Evolutionary conservation across 352 stramenopile genomes (phyloP).

Genomic region (Blastocystis sp.): DNA sequence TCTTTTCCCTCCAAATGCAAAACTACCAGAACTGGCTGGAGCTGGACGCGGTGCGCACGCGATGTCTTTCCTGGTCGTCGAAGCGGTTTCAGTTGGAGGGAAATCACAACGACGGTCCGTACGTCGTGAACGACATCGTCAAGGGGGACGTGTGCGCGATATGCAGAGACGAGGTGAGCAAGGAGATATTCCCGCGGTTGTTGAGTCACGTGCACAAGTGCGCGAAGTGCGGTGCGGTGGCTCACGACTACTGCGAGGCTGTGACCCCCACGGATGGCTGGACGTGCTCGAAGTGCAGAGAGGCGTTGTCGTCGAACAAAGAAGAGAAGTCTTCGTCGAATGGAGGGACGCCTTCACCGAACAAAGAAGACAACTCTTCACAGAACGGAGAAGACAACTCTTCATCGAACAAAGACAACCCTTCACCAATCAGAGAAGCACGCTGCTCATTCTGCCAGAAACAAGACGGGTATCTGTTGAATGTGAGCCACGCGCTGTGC

Average conservation of each 20-base stretch:
- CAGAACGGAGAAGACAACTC: no score
- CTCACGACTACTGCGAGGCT: conserved; percentile 11
- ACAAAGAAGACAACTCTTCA: not conserved
- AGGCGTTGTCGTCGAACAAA: not conserved
- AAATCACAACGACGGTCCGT: not conserved
- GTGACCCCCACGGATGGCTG: not conserved
- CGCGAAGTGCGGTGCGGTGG: not conserved
- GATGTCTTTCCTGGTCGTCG: not conserved
- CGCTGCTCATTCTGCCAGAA: conserved; percentile 5
- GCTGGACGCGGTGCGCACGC: not conserved
- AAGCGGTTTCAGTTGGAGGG: not conserved
- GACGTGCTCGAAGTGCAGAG: not conserved
- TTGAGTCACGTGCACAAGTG: not conserved
- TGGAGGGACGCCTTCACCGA: not conserved
- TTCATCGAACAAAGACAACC: not conserved
- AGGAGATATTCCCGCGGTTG: conserved; percentile 26
- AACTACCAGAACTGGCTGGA: not conserved
- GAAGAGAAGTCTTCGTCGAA: not conserved
- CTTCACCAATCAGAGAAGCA: not conserved
- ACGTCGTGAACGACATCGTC: not conserved
- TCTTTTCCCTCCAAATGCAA: conserved; percentile 9
- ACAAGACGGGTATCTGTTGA: not conserved
- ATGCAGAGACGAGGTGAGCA: not conserved
- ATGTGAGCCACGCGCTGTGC: not conserved
- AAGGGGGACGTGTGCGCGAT: not conserved